Percentiles rank a stretch among this genome's conserved stretches.
Conservation (phyloP, 1,284 basidiomycete species). For the Ceraceosorus guamensis region DNA sequence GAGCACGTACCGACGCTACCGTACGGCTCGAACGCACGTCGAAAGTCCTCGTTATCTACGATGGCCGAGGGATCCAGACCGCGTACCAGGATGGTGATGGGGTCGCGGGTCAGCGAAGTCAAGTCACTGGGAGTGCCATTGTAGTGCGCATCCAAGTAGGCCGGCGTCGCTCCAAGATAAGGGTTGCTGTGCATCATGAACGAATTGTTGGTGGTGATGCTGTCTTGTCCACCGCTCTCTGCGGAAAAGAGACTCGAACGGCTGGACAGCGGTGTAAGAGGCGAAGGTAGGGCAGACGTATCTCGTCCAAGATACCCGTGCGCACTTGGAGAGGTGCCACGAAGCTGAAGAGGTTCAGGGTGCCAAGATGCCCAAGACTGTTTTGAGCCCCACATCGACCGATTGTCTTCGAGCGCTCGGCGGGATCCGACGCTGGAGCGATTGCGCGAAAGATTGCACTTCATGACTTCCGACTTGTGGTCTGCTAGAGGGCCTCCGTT, state of each 20-base stretch:
- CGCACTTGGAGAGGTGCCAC: neutral
- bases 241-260: neutral
- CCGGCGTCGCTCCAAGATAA: neutral
- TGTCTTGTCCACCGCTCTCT: neutral
- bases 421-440: constrained; percentile 25
- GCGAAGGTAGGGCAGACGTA: too few relatives aligned
- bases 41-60: constrained; percentile 13
- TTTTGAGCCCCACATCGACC: too few relatives aligned
- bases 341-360: neutral
- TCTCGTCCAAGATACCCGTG: too few relatives aligned
- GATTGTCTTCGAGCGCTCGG: constrained; percentile 11
- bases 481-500: constrained; percentile 28
- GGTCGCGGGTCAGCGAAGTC: neutral
- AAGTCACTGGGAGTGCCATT: neutral
- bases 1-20: constrained; percentile 13
- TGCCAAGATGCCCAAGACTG: too few relatives aligned
- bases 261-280: too few relatives aligned
- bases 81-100: constrained; percentile 13
- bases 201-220: neutral
- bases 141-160: neutral
- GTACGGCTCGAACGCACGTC: constrained; percentile 13
- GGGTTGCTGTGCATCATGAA: too few relatives aligned
- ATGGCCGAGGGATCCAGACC: constrained; percentile 13
- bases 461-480: constrained; percentile 18
- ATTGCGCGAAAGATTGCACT: constrained; percentile 26